Evolutionary conservation across 2,329 filamentous ascomycete genomes (phyloP).

Genomic region (Fusarium beomiforme): DNA sequence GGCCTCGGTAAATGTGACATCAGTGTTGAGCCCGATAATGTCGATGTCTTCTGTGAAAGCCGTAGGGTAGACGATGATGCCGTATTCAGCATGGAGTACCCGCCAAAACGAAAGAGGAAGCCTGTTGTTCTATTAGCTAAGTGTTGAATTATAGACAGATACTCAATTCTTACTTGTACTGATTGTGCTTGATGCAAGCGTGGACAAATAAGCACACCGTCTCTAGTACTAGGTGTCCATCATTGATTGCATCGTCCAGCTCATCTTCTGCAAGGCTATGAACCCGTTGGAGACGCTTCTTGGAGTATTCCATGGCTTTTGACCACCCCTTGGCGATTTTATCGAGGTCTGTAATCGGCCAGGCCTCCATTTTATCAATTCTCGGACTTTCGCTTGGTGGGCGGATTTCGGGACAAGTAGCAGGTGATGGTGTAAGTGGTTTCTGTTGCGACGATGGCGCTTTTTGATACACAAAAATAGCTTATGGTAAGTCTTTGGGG

Average conservation of each 20-base stretch:
- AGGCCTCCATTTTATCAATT: conserved; percentile 34
- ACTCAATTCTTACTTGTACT: conserved; percentile 47
- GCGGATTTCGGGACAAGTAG: not conserved
- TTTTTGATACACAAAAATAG: not conserved
- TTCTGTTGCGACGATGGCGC: not conserved
- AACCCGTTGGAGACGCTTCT: conserved; percentile 47
- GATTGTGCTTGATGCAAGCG: conserved; percentile 50
- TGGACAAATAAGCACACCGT: conserved; percentile 54
- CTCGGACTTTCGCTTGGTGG: not conserved
- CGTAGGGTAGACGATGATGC: conserved; percentile 54
- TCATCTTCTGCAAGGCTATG: conserved; percentile 47
- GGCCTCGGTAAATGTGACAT: conserved; percentile 51
- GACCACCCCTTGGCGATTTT: conserved; percentile 52
- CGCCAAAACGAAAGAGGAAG: conserved; percentile 52
- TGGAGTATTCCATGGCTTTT: conserved; percentile 51
- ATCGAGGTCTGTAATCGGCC: conserved; percentile 45
- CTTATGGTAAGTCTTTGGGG: not conserved
- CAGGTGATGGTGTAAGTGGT: not conserved
- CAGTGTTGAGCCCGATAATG: conserved; percentile 45
- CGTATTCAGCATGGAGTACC: conserved; percentile 51
- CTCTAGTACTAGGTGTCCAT: conserved; percentile 50
- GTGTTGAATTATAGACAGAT: no score
- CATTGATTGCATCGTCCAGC: conserved; percentile 46
- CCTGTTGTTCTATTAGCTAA: conserved; percentile 32
- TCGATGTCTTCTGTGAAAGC: conserved; percentile 51